phyloP scores from a whole-genome alignment of 169 alveolate genomes.

The Eimeria maxima region DNA sequence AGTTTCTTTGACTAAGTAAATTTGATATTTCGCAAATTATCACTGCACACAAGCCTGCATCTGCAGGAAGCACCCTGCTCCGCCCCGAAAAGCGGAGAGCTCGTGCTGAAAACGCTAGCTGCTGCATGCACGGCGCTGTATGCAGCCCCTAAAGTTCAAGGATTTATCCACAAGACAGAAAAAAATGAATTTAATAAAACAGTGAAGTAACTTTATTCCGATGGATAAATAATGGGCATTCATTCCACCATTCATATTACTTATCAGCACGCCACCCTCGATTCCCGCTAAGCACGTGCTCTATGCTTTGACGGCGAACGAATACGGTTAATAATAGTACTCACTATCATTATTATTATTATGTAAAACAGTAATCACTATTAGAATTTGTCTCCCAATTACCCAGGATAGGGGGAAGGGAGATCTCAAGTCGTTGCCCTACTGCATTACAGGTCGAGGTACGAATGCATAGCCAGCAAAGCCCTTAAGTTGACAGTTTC shows the following conservation, averaged over 20 bases:
- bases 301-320: background rate
- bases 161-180: background rate
- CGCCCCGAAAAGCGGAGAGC: background rate
- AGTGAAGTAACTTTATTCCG: background rate
- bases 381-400: no score
- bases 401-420: background rate
- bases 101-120: background rate
- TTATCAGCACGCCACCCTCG: background rate
- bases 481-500: background rate
- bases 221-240: background rate
- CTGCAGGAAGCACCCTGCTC: background rate
- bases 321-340: background rate
- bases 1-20: no score
- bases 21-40: background rate
- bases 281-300: background rate
- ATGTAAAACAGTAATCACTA: no score
- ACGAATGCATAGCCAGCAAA: background rate
- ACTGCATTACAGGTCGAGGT: background rate
- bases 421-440: background rate
- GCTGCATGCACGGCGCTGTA: slow-evolving; percentile 4
- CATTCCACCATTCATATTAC: background rate
- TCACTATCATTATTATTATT: no score
- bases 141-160: background rate
- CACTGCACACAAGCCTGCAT: background rate
- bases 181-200: background rate